phyloP scores from a whole-genome alignment of 192 early-diverging fungal genomes.

The Cetraspora pellucida region DNA sequence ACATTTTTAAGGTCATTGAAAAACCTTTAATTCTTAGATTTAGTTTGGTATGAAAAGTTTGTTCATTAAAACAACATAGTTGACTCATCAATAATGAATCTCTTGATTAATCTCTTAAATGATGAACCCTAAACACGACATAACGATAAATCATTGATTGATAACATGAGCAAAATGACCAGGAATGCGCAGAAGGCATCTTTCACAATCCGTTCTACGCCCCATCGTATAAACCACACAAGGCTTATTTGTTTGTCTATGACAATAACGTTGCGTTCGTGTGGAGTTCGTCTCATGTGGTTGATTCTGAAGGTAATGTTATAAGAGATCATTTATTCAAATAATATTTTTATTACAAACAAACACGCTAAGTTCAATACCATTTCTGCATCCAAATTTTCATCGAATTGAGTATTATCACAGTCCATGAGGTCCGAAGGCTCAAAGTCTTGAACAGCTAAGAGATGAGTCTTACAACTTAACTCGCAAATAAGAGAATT shows the following conservation, averaged over 20 bases:
- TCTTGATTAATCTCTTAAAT: too few relatives aligned
- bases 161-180: slow-evolving; percentile 42
- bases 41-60: too few relatives aligned
- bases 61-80: too few relatives aligned
- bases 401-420: not conserved
- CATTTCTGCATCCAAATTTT: not conserved
- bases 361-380: not conserved
- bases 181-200: slow-evolving; percentile 41
- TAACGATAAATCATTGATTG: slow-evolving; percentile 23
- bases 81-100: too few relatives aligned
- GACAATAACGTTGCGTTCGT: not conserved
- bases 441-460: not conserved
- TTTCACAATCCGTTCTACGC: slow-evolving; percentile 46
- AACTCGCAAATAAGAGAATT: not conserved
- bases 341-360: not conserved
- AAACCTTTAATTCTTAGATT: too few relatives aligned
- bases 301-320: not conserved
- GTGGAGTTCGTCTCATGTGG: not conserved
- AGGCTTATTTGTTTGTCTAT: not conserved
- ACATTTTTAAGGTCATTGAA: too few relatives aligned
- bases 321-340: not conserved
- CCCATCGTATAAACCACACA: slow-evolving; percentile 39
- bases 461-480: not conserved
- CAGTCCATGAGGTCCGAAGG: slow-evolving; percentile 14
- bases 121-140: too few relatives aligned